These are phyloP conservation scores for Pulveroboletus sp. DNA, from an alignment of 768 basidiomycete species.

Conservation along the genomic window DNA sequence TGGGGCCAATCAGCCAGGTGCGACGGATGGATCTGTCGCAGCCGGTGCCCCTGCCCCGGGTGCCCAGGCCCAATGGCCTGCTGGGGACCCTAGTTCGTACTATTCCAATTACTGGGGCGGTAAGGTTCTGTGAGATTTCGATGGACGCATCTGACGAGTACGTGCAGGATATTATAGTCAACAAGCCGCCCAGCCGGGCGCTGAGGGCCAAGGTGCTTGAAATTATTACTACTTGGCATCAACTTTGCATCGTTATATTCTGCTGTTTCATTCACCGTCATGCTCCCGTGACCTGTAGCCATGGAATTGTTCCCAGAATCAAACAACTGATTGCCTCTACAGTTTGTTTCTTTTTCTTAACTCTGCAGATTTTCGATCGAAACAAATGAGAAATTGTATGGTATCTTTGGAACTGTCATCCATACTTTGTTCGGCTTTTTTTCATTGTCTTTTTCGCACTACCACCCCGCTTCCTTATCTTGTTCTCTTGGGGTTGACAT, in stretches of 20 bases:
- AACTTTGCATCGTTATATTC: conserved; percentile 25
- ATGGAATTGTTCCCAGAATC: conserved; percentile 21
- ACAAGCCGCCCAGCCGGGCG: conserved; percentile 60
- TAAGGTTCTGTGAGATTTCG: conserved; percentile 32
- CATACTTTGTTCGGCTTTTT: conserved; percentile 28
- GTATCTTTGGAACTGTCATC: conserved; percentile 30
- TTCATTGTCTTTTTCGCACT: conserved; percentile 22
- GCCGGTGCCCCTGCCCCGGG: conserved; percentile 48
- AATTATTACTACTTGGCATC: conserved; percentile 22
- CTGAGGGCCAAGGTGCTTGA: conserved; percentile 46
- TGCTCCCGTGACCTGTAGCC: conserved; percentile 34
- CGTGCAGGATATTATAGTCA: conserved; percentile 77
- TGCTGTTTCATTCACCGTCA: conserved; percentile 22
- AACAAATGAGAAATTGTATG: conserved; percentile 33
- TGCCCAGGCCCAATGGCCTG: conserved; percentile 75
- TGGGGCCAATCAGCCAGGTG: conserved; percentile 55
- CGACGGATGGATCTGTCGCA: conserved; percentile 51
- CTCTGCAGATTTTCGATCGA: conserved; percentile 30
- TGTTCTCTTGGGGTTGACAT: conserved; percentile 24
- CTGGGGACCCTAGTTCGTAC: conserved; percentile 69
- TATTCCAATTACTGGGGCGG: conserved; percentile 86
- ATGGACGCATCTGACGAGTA: conserved; percentile 12
- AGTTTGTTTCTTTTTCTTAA: conserved; percentile 24
- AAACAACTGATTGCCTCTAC: conserved; percentile 16
- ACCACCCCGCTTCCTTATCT: conserved; percentile 15